Base-by-base conservation (phyloP, 495 filamentous ascomycete species). In the Neurospora sp. region DNA sequence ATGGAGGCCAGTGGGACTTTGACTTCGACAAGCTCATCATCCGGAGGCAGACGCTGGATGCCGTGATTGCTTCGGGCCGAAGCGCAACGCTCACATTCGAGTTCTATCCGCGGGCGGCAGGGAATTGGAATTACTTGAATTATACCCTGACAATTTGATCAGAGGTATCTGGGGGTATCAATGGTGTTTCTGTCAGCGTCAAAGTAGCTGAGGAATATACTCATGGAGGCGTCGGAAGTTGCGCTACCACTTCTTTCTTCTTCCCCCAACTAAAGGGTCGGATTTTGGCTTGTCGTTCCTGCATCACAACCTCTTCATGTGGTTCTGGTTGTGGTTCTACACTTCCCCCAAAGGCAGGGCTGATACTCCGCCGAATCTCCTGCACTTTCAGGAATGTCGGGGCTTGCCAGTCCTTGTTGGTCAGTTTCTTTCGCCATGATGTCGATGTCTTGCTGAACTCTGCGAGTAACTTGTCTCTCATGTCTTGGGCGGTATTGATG, bases 1-100 rank as follows among this genome's bases (percentile, higher is more conserved):
- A 84, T 68, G 81, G 73, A 38, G 82, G 78, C 53, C 87, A 89
- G 22, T 89, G 83, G 77, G 84, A 87, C 72, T 75, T 73, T 1
- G 73, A 78, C 35, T 75, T 73, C 1, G 73, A 78, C 35, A 73
- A 82, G 59, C 79, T 87, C 12, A 84, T 85, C 37, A 71, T 89
- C 39, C 85, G 80, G 3, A 76, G 80, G 1, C 77, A 81, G 4
- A 82, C 83, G 1, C 75, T 87, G 16, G 79, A 82, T 70, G 82
- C 83, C 0, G 87, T 88, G 31, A 81, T 86, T 22, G 74, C 82
- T 16, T 83, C 83, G 0, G 83, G 83, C 5, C 75, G 84, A 71
- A 78, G 78, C 1, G 83, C 83, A 2, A 82, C 81, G 0, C 87
- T 89, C 70, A 86, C 80, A 1, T 84, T 88, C 69, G 87, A 89